Evolutionary conservation across 306 rosid genomes (phyloP).

Genomic region (Cucurbita maxima): DNA sequence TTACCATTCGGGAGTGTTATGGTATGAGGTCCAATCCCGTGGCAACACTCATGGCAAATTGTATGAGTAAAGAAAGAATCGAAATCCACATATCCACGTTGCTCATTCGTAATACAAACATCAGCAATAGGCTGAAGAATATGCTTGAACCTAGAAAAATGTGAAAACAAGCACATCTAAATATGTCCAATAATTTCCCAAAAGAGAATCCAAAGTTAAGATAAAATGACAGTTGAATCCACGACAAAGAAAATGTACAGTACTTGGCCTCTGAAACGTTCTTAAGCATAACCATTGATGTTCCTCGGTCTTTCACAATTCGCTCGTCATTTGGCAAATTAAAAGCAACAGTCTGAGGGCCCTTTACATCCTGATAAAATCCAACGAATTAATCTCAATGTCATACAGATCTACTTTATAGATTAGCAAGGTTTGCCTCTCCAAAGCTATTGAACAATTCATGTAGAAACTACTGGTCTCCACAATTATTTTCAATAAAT

Average conservation of each 20-base stretch:
- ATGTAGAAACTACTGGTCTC: neutral
- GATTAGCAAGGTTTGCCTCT: neutral
- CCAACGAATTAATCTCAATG: conserved; percentile 6
- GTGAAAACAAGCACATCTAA: conserved; percentile 9
- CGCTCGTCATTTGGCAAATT: conserved; percentile 92
- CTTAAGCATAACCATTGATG: conserved; percentile 97
- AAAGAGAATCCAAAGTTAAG: conserved; percentile 1
- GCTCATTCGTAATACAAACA: conserved; percentile 55
- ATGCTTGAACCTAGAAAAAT: conserved; percentile 52
- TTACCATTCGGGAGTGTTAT: conserved; percentile 82
- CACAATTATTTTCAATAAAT: neutral
- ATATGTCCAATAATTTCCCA: neutral
- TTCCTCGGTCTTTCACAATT: conserved; percentile 71
- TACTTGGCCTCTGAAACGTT: conserved; percentile 98
- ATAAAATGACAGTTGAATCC: conserved; percentile 7
- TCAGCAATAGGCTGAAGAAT: conserved; percentile 80
- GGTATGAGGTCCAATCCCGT: conserved; percentile 93
- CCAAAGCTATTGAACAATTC: neutral
- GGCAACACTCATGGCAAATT: conserved; percentile 97
- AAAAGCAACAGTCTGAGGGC: conserved; percentile 94
- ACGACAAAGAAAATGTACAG: conserved; percentile 7
- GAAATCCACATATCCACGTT: conserved; percentile 69
- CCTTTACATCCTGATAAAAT: conserved; percentile 72
- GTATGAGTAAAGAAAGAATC: conserved; percentile 90
- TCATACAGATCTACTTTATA: conserved; percentile 1